Evolutionary conservation across 371 early-diverging fungal species (phyloP).

Genomic region (Mucor velutinosus): DNA sequence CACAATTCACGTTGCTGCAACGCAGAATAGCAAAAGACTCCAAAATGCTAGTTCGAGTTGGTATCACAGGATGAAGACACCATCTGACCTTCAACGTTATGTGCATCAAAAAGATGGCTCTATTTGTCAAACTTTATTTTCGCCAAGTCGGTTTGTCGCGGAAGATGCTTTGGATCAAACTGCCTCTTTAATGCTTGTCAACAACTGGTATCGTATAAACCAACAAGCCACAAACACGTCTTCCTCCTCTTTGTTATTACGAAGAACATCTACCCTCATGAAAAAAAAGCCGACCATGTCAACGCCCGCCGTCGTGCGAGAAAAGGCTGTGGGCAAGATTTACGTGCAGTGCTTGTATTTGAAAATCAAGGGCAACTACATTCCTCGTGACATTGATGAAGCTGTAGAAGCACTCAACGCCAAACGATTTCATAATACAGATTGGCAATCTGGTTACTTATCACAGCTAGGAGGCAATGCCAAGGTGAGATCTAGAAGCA

Average conservation of each 20-base stretch:
- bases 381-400: constrained; percentile 26
- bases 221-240: not conserved
- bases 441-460: constrained; percentile 42
- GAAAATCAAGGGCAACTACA: not conserved
- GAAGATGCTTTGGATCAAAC: constrained; percentile 2
- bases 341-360: constrained; percentile 28
- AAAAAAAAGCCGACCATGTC: not conserved
- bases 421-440: constrained; percentile 32
- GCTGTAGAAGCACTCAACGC: constrained; percentile 38
- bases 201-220: constrained; percentile 42
- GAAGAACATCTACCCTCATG: not conserved
- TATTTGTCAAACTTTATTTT: constrained; percentile 40
- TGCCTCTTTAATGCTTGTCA: constrained; percentile 41
- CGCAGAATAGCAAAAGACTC: not conserved
- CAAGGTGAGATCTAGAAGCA: constrained; percentile 19
- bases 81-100: constrained; percentile 17
- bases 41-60: not conserved
- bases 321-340: constrained; percentile 48
- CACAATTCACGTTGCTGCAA: constrained; percentile 10
- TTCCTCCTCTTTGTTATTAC: not conserved
- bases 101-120: constrained; percentile 29
- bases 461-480: constrained; percentile 36
- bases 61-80: constrained; percentile 17
- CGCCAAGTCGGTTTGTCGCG: constrained; percentile 16
- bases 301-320: constrained; percentile 1